Percentiles rank a stretch among this genome's conserved stretches.
phyloP scores from a whole-genome alignment of 441 rosid genomes.

The Breynia disticha region DNA sequence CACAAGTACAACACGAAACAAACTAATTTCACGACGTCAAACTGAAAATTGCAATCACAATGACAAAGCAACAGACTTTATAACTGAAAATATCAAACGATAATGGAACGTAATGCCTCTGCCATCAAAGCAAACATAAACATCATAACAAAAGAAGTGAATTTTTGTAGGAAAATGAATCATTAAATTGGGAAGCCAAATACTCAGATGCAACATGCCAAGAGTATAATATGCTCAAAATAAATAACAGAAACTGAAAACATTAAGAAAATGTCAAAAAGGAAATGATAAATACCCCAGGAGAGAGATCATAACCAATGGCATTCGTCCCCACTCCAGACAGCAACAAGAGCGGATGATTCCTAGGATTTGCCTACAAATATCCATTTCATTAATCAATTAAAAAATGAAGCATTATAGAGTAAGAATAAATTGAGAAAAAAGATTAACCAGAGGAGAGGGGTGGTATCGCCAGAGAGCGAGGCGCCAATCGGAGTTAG shows the following conservation, averaged over 20 bases:
- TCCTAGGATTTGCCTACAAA: conserved; percentile 61
- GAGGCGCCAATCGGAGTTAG: conserved; percentile 76
- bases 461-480: conserved; percentile 95
- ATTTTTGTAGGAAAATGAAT: not conserved
- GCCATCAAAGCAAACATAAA: not conserved
- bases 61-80: no score
- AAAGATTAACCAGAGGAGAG: conserved; percentile 75
- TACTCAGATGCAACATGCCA: no score
- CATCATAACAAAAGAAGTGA: not conserved
- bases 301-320: conserved; percentile 91
- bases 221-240: no score
- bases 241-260: no score
- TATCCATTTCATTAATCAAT: not conserved
- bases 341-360: conserved; percentile 74
- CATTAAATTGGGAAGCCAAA: not conserved
- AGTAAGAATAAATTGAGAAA: not conserved
- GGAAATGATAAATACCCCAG: conserved; percentile 43
- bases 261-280: no score
- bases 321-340: conserved; percentile 98
- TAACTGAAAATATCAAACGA: no score
- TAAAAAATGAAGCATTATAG: not conserved
- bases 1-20: no score
- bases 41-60: no score
- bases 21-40: no score
- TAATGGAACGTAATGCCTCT: no score